Base-by-base conservation (phyloP, 1,139 yeast species). In the Nadsonia starkeyi-henricii region DNA sequence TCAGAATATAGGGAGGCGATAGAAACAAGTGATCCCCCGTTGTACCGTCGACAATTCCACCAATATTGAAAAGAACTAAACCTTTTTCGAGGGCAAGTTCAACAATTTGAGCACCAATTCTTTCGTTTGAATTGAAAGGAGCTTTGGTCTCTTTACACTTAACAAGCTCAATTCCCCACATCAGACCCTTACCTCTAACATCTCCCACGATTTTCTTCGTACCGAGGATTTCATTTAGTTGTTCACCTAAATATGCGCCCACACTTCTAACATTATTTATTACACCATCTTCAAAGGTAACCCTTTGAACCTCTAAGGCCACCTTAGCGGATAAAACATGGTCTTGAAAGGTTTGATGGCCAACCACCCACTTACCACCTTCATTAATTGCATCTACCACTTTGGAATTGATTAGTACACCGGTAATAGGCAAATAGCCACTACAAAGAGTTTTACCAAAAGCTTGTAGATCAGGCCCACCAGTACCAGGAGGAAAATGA, bases 91-190 rank as follows among this genome's bases (percentile, higher is more conserved):
- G 55, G 47, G 60, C 53, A 19, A 55, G 50, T n/a, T 59, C 57
- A 28, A 56, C 57, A n/a, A 67, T 54, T 37, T 52, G 51, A 37
- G 55, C 56, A 12, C 62, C 63, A 20, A 64, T 41, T 18, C 42
- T 42, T 42, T 42, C 13, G 30, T 36, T 23, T 13, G 47, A 50
- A 42, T 46, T 42, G 23, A 52, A 74, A 8, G 70, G 65, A 54
- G 74, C 75, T 54, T 74, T 75, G 39, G 79, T 71, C 9, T 49
- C 58, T 50, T 69, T 69, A 58, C 77, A 68, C 57, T 75, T 69
- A 53, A 77, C 79, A 47, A 76, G 65, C 61, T 78, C 83, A 50
- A 78, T 56, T 4, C 78, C 66, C 76, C 81, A 75, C 62, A 78
- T 78, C 19, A 78, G 76, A 52, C 82, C 82, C 52, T 72, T 62